These are phyloP conservation scores for Rhytidhysteron rufulum DNA, from an alignment of 2,329 filamentous ascomycete genomes.

Conservation along the genomic window DNA sequence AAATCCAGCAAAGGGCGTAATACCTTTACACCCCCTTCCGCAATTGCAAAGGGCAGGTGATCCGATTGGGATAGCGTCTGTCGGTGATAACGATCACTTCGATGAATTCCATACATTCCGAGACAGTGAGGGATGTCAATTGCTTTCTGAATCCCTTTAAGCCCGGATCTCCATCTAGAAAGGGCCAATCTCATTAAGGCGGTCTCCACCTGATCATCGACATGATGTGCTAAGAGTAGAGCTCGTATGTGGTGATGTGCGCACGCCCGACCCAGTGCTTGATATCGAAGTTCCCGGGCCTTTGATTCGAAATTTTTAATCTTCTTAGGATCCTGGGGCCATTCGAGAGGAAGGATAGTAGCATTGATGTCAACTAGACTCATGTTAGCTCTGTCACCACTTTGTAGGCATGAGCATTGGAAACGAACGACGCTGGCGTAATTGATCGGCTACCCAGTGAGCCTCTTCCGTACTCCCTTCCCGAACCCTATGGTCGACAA, in stretches of 20 bases:
- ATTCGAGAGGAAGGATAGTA: constrained; percentile 34
- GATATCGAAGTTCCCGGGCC: constrained; percentile 73
- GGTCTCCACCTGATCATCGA: constrained; percentile 89
- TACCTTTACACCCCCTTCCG: constrained; percentile 63
- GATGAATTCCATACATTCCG: constrained; percentile 66
- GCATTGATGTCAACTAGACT: constrained; percentile 24
- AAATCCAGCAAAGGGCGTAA: constrained; percentile 69
- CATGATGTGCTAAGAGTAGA: constrained; percentile 79
- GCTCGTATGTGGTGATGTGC: constrained; percentile 48
- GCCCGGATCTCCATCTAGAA: constrained; percentile 65
- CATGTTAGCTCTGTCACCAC: constrained; percentile 12
- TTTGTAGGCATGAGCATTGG: too few relatives aligned
- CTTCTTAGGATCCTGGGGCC: constrained; percentile 33
- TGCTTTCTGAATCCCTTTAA: constrained; percentile 64
- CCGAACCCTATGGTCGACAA: constrained; percentile 61
- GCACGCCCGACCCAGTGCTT: constrained; percentile 62
- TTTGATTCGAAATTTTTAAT: constrained; percentile 69
- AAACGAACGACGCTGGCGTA: constrained; percentile 46
- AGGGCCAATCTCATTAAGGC: constrained; percentile 72
- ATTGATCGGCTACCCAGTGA: constrained; percentile 44
- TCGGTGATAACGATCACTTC: constrained; percentile 24
- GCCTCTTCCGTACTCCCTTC: constrained; percentile 54
- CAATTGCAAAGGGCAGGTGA: constrained; percentile 39
- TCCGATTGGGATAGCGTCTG: constrained; percentile 3
- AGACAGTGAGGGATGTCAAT: constrained; percentile 80